Evolutionary conservation across 2,329 filamentous ascomycete species (phyloP), one percentile per base, ranked within the genome.

Genomic region (Aspergillus proliferans): DNA sequence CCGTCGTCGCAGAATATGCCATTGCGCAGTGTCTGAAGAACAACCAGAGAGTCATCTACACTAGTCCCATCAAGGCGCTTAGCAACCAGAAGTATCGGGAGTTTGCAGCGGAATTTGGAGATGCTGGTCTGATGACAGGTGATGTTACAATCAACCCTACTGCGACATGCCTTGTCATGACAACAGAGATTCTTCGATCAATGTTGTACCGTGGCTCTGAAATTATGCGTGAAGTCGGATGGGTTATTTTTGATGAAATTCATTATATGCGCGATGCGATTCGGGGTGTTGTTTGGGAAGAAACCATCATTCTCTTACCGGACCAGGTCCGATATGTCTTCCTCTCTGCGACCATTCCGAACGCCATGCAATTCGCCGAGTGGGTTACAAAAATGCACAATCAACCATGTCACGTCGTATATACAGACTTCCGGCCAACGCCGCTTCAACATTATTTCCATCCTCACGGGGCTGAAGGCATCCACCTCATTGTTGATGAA

Each of bases 321-420:
- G 93, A 98, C 76, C 97, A 98, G 79, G 94, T 98, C 58, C 87
- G 90, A 73, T 98, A 97, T 65, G 94, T 98, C 48, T 98, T 98
- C 71, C 76, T 98, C 52, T 98, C 94, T 28, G 93, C 93, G 54
- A 98, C 94, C 2, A 98, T 98, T 54, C 93, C 93, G 47, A 98
- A 98, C 66, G 91, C 93, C 46, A 96, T 97, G 82, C 93, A 98
- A 70, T 98, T 98, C 62, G 93, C 93, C 59, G 92, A 98, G 70
- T 98, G 93, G 93, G 95, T 98, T 62, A 90, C 88, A 60, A 97
- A 97, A 74, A 97, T 92, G 50, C 94, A 98, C 69, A 87, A 88
- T 57, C 94, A 98, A 65, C 92, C 93, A 6, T 98, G 93, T 59
- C 94, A 98, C 77, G 94, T 98, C 54, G 93, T 98, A 3, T 98